Evolutionary conservation across 441 rosid species (phyloP).

Genomic region (Kokia cookei): DNA sequence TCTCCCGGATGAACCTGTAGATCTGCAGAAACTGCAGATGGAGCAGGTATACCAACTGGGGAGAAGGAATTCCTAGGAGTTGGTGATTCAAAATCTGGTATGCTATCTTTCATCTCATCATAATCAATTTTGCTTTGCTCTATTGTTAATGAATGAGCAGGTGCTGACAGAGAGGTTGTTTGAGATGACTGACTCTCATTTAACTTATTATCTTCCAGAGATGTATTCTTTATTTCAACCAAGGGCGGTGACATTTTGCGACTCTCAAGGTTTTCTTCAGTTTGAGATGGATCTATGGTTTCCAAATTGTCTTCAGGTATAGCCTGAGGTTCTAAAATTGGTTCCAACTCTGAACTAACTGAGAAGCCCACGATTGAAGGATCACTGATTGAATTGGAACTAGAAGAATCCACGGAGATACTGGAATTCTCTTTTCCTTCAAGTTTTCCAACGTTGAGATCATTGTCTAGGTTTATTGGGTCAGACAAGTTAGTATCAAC

Average conservation of each 20-base stretch:
- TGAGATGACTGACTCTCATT: constrained; percentile 32
- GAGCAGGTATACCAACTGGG: constrained; percentile 87
- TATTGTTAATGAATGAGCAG: constrained; percentile 26
- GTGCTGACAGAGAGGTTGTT: constrained; percentile 26
- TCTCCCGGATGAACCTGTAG: constrained; percentile 64
- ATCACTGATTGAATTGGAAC: constrained; percentile 20
- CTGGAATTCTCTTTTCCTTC: constrained; percentile 18
- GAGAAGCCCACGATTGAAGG: constrained; percentile 24
- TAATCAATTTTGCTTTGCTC: constrained; percentile 28
- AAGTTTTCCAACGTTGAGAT: constrained; percentile 22
- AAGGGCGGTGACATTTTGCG: constrained; percentile 24
- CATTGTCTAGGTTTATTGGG: constrained; percentile 18
- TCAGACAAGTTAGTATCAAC: constrained; percentile 23
- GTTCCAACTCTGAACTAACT: constrained; percentile 30
- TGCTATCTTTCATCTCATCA: constrained; percentile 21
- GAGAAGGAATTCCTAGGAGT: constrained; percentile 32
- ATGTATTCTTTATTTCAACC: constrained; percentile 27
- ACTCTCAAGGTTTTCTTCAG: constrained; percentile 33
- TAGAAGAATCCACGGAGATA: constrained; percentile 24
- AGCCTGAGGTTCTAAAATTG: constrained; percentile 26
- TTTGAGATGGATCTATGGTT: constrained; percentile 17
- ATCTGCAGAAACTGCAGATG: constrained; percentile 59
- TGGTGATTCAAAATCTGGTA: constrained; percentile 23
- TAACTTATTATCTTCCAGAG: constrained; percentile 27
- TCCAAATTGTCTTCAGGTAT: constrained; percentile 24